These are phyloP conservation scores for Theileria annulata DNA, from an alignment of 169 alveolate species.

Conservation along the genomic window DNA sequence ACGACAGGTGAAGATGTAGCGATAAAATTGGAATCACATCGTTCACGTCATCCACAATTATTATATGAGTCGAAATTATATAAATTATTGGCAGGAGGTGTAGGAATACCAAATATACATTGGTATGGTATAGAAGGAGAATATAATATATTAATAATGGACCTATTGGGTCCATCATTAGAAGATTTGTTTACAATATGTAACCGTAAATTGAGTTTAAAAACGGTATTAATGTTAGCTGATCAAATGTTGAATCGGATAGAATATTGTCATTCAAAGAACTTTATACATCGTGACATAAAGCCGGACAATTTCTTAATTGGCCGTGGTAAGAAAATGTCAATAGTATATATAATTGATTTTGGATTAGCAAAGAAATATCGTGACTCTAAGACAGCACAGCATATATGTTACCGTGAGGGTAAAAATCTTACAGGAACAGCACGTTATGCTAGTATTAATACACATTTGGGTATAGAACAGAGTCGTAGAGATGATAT, in stretches of 20 bases:
- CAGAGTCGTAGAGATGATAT: slow-evolving; percentile 98
- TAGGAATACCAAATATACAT: slow-evolving; percentile 95
- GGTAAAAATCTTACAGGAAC: slow-evolving; percentile 98
- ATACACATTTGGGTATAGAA: slow-evolving; percentile 98
- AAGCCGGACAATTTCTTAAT: slow-evolving; percentile 96
- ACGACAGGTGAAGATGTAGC: slow-evolving; percentile 96
- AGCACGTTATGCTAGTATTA: slow-evolving; percentile 97
- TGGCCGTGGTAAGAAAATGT: slow-evolving; percentile 86
- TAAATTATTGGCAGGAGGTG: slow-evolving; percentile 93
- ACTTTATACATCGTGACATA: slow-evolving; percentile 95
- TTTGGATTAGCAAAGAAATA: slow-evolving; percentile 96
- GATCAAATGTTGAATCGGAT: slow-evolving; percentile 94
- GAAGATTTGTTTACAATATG: slow-evolving; percentile 95
- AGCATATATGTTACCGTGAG: slow-evolving; percentile 97
- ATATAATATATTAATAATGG: slow-evolving; percentile 95
- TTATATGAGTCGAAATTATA: slow-evolving; percentile 95
- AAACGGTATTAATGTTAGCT: slow-evolving; percentile 93
- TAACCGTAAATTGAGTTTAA: slow-evolving; percentile 91
- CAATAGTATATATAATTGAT: slow-evolving; percentile 90
- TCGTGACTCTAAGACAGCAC: slow-evolving; percentile 93
- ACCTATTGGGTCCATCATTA: slow-evolving; percentile 95
- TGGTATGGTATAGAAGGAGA: slow-evolving; percentile 99
- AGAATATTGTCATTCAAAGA: slow-evolving; percentile 92
- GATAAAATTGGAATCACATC: slow-evolving; percentile 93
- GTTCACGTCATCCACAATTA: slow-evolving; percentile 94